Evolutionary conservation across 2,329 filamentous ascomycete genomes (phyloP).

Genomic region (Aspergillus brunneoviolaceus): DNA sequence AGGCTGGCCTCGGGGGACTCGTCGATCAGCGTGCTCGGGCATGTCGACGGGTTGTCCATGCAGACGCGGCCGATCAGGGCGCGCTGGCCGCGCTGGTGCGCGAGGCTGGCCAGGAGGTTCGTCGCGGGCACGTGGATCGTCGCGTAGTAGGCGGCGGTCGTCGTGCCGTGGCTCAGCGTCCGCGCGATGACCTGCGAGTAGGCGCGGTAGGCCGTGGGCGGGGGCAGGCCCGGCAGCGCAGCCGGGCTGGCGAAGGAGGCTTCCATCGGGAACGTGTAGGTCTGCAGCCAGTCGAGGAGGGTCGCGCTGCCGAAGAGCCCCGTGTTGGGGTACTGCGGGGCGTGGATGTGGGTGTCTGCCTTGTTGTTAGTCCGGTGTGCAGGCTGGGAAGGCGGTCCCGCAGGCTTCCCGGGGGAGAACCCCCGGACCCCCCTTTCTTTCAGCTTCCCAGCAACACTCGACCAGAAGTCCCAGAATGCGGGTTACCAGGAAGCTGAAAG

Average conservation of each 20-base stretch:
- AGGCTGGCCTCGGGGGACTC: slow-evolving; percentile 60
- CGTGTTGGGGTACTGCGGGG: slow-evolving; percentile 88
- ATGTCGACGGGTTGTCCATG: slow-evolving; percentile 72
- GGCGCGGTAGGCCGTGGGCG: slow-evolving; percentile 46
- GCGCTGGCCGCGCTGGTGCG: slow-evolving; percentile 75
- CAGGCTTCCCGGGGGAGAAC: no score
- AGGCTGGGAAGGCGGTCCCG: neutral
- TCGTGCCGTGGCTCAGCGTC: slow-evolving; percentile 87
- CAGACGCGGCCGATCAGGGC: slow-evolving; percentile 92
- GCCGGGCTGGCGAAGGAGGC: slow-evolving; percentile 59
- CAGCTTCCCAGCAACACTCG: no score
- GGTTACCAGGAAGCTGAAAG: no score
- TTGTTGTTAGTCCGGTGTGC: no score
- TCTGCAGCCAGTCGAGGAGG: slow-evolving; percentile 88
- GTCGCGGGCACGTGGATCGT: slow-evolving; percentile 84
- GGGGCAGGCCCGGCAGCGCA: slow-evolving; percentile 23
- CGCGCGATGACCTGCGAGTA: slow-evolving; percentile 77
- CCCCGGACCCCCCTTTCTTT: no score
- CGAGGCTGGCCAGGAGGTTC: slow-evolving; percentile 86
- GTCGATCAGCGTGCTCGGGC: slow-evolving; percentile 79
- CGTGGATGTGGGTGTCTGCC: slow-evolving; percentile 90
- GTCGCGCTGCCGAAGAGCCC: slow-evolving; percentile 94
- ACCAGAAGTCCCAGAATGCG: no score
- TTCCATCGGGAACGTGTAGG: slow-evolving; percentile 93
- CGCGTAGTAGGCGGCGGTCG: slow-evolving; percentile 91